phyloP scores from a whole-genome alignment of 139 green algal species.

The Volvox reticuliferus region DNA sequence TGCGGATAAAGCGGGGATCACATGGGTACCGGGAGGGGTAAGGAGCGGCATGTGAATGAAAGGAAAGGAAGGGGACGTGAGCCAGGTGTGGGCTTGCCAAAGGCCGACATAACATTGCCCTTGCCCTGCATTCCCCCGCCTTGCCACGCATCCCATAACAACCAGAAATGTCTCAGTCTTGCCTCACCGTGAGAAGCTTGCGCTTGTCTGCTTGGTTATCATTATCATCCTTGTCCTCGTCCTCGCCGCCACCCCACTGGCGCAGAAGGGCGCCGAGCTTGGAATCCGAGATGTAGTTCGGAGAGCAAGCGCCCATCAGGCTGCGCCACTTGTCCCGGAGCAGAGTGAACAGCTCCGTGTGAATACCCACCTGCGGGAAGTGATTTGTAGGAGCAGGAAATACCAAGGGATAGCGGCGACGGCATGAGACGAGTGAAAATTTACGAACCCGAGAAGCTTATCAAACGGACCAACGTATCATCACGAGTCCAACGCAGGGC shows the following conservation, averaged over 20 bases:
- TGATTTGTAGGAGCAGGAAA: too few species aligned
- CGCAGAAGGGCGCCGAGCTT: conserved; percentile 74
- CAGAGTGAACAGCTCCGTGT: conserved; percentile 79
- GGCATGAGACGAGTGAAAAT: too few species aligned
- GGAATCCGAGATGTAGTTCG: conserved; percentile 69
- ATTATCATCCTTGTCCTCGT: conserved; percentile 34
- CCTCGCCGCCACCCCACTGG: conserved; percentile 71
- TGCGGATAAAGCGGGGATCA: background rate
- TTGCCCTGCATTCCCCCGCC: background rate
- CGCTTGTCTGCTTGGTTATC: conserved; percentile 32
- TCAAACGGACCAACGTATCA: too few species aligned
- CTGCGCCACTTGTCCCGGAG: conserved; percentile 74
- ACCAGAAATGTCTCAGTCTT: too few species aligned
- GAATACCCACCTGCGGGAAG: conserved; percentile 60
- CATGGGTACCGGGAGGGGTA: background rate
- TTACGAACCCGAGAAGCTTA: too few species aligned
- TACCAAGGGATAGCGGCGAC: too few species aligned
- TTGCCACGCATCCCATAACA: too few species aligned
- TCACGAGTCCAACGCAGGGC: too few species aligned
- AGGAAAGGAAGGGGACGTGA: background rate
- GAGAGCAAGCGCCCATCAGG: conserved; percentile 60
- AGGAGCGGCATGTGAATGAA: background rate
- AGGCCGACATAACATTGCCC: too few species aligned
- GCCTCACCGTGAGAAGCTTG: conserved; percentile 59
- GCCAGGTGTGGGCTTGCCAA: background rate